Percentiles rank a stretch among this genome's conserved stretches.
Evolutionary conservation across 73 alveolate species (phyloP).

Genomic region (Effrenium voratum): DNA sequence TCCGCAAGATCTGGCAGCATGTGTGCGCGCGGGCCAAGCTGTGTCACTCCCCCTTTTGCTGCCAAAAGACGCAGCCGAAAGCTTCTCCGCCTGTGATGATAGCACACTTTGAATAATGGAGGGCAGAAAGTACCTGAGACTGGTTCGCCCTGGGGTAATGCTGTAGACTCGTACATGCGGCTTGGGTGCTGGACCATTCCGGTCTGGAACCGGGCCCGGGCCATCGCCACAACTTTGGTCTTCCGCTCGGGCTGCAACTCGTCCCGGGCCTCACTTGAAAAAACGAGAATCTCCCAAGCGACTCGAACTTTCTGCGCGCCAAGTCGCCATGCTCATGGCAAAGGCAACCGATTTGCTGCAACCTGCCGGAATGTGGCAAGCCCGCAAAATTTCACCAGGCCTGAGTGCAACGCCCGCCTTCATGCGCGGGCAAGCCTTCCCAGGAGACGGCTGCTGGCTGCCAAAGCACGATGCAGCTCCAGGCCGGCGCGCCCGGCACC

Average conservation of each 20-base stretch:
- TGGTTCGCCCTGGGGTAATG: not conserved
- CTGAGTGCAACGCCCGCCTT: slow-evolving; percentile 1
- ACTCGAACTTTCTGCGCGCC: no score
- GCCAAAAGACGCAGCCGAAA: slow-evolving; percentile 5
- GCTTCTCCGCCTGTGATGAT: slow-evolving; percentile 57
- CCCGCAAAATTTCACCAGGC: not conserved
- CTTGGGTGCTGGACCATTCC: slow-evolving; percentile 51
- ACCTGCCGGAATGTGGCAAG: not conserved
- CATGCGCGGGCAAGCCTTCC: slow-evolving; percentile 46
- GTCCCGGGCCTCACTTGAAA: slow-evolving; percentile 13
- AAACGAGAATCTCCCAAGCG: not conserved
- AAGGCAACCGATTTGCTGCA: slow-evolving; percentile 71
- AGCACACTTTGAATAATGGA: slow-evolving; percentile 36
- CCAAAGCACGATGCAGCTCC: slow-evolving; percentile 68
- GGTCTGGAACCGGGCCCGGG: slow-evolving; percentile 21
- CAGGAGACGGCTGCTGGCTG: slow-evolving; percentile 60
- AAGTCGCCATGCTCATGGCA: slow-evolving; percentile 53
- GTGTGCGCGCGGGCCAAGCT: no score
- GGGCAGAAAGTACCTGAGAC: slow-evolving; percentile 61
- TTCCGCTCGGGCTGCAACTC: slow-evolving; percentile 15
- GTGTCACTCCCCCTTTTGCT: not conserved
- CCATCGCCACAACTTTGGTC: slow-evolving; percentile 66
- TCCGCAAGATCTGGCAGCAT: no score
- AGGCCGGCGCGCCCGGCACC: not conserved
- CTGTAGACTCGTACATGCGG: not conserved